Evolutionary conservation across 345 rosid genomes (phyloP).

Genomic region (Erodium maritimum): DNA sequence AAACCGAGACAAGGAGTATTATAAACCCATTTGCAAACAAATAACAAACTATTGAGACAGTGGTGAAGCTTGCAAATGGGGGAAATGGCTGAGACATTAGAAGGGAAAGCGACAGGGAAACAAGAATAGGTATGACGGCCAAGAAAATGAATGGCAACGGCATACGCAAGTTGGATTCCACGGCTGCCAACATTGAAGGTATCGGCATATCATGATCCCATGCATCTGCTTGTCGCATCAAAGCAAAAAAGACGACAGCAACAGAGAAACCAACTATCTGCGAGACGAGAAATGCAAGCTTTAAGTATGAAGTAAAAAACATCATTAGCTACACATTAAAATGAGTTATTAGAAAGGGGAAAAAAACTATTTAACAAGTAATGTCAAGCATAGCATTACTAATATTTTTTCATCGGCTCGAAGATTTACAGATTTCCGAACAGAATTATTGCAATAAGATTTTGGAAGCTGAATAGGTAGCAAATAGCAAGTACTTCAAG

Average conservation of each 20-base stretch:
- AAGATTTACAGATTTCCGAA: background rate
- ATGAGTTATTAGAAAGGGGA: background rate
- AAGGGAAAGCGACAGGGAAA: slow-evolving; percentile 46
- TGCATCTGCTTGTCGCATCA: slow-evolving; percentile 73
- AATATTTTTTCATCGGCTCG: background rate
- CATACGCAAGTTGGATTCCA: slow-evolving; percentile 70
- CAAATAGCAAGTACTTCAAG: background rate
- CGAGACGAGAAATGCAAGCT: slow-evolving; percentile 16
- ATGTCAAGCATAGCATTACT: background rate
- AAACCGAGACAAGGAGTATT: slow-evolving; percentile 41
- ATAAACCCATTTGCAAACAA: slow-evolving; percentile 60
- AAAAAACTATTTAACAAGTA: background rate
- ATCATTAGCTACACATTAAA: background rate
- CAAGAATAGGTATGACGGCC: slow-evolving; percentile 39
- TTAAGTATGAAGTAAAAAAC: background rate
- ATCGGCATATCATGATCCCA: slow-evolving; percentile 57
- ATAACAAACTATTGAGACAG: slow-evolving; percentile 59
- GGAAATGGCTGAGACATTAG: slow-evolving; percentile 61
- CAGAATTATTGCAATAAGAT: background rate
- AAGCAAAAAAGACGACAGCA: slow-evolving; percentile 58
- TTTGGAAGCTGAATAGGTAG: background rate
- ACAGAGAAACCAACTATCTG: slow-evolving; percentile 53
- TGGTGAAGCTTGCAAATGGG: slow-evolving; percentile 48
- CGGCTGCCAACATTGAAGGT: slow-evolving; percentile 62
- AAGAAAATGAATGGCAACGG: slow-evolving; percentile 61